These are phyloP conservation scores for Podaxis sp. DNA, from an alignment of 768 basidiomycete species.

Conservation along the genomic window DNA sequence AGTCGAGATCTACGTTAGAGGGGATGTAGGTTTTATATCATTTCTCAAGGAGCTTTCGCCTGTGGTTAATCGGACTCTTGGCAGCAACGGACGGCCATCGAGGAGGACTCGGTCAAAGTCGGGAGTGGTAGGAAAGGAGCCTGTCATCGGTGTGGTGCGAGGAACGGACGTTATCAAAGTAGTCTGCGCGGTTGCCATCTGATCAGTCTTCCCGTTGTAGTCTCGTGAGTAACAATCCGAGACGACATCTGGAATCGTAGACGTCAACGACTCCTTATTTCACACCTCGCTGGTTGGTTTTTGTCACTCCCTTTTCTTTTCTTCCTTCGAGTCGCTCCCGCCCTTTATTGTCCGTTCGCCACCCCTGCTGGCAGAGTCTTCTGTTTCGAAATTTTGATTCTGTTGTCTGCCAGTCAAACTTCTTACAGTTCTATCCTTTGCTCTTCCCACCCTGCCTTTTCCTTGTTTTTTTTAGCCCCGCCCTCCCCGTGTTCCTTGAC, in stretches of 20 bases:
- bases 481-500: neutral
- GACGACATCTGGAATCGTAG: slow-evolving; percentile 5
- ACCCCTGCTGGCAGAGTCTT: slow-evolving; percentile 14
- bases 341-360: neutral
- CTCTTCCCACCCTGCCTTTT: slow-evolving; percentile 13
- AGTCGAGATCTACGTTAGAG: no score
- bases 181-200: neutral
- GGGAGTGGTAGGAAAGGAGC: neutral
- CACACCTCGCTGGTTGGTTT: slow-evolving; percentile 10
- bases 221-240: neutral
- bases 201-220: neutral
- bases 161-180: neutral
- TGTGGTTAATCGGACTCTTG: neutral
- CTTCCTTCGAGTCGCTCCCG: neutral
- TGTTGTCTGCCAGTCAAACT: slow-evolving; percentile 22
- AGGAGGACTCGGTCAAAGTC: neutral
- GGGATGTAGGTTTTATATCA: no score
- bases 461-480: neutral
- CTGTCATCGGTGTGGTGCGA: neutral
- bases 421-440: slow-evolving; percentile 19
- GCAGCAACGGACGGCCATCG: neutral
- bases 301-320: neutral
- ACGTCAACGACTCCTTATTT: neutral
- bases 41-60: no score
- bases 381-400: neutral